These are phyloP conservation scores for Santalum album DNA, from an alignment of 164 flowering plant species.

Conservation along the genomic window DNA sequence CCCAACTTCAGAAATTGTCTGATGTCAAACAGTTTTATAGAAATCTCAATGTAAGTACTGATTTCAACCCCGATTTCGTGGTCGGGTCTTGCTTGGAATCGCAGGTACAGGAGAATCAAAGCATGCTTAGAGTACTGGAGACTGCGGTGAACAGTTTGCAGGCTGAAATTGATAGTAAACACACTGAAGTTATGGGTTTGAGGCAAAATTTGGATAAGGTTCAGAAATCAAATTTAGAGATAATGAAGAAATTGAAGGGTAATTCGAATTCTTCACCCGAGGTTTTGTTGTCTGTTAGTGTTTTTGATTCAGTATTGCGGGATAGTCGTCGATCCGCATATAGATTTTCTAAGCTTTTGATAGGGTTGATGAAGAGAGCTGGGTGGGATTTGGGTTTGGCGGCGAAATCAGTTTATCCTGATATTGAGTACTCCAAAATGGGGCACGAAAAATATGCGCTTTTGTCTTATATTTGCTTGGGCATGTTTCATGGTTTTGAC, in stretches of 20 bases:
- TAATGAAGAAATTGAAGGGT: conserved; percentile 34
- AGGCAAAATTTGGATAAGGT: conserved; percentile 47
- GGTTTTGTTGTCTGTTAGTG: conserved; percentile 46
- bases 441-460: conserved; percentile 67
- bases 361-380: conserved; percentile 66
- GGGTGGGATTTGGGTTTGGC: conserved; percentile 88
- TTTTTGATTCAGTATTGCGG: conserved; percentile 55
- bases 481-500: conserved; percentile 70
- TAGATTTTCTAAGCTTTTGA: conserved; percentile 61
- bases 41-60: conserved; percentile 21
- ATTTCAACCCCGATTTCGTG: conserved; percentile 21
- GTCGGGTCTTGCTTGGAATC: conserved; percentile 61
- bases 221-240: conserved; percentile 28
- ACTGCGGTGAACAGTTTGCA: conserved; percentile 60
- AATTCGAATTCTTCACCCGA: conserved; percentile 19
- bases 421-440: conserved; percentile 46
- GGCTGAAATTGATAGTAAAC: conserved; percentile 66
- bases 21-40: conserved; percentile 47
- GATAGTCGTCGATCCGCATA: conserved; percentile 47
- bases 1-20: conserved; percentile 53
- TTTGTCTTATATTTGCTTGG: conserved; percentile 73
- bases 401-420: conserved; percentile 53
- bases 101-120: conserved; percentile 91
- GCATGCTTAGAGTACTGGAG: conserved; percentile 60
- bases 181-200: conserved; percentile 36